phyloP scores from a whole-genome alignment of 495 filamentous ascomycete genomes.

The Aspergillus sparsus region DNA sequence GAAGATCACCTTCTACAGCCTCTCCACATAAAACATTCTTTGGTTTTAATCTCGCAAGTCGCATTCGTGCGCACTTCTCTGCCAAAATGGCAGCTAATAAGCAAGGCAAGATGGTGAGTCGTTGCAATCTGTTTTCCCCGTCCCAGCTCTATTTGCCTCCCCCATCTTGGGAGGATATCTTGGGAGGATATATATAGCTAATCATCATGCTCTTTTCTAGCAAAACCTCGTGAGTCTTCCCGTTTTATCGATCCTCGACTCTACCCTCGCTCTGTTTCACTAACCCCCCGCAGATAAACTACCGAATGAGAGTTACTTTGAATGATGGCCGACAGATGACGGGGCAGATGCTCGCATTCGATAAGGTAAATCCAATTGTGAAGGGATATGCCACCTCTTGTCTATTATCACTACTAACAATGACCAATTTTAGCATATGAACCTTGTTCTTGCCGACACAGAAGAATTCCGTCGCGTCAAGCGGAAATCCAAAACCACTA shows the following conservation, averaged over 20 bases:
- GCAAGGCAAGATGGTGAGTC: constrained; percentile 97
- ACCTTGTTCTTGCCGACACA: constrained; percentile 96
- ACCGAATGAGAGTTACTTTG: constrained; percentile 95
- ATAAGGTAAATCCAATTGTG: constrained; percentile 65
- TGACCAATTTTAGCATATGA: constrained; percentile 77
- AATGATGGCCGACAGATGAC: constrained; percentile 96
- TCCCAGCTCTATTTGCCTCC: constrained; percentile 25
- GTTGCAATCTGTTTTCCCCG: constrained; percentile 29
- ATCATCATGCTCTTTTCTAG: constrained; percentile 60
- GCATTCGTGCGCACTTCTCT: constrained; percentile 62
- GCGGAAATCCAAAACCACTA: constrained; percentile 76
- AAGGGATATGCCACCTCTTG: background rate
- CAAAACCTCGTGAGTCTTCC: constrained; percentile 84
- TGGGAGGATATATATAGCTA: constrained; percentile 52
- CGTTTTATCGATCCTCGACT: background rate
- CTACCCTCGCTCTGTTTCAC: constrained; percentile 12
- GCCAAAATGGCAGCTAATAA: constrained; percentile 83
- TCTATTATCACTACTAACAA: constrained; percentile 24
- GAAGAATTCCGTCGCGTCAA: constrained; percentile 98
- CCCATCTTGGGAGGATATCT: background rate
- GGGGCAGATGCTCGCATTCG: constrained; percentile 95
- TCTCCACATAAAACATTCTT: constrained; percentile 48
- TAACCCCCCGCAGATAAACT: constrained; percentile 79
- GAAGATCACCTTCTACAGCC: constrained; percentile 30
- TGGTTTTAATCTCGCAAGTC: constrained; percentile 57